Base-by-base conservation (phyloP, 164 flowering plant genomes). In the Stephania yunnanensis region DNA sequence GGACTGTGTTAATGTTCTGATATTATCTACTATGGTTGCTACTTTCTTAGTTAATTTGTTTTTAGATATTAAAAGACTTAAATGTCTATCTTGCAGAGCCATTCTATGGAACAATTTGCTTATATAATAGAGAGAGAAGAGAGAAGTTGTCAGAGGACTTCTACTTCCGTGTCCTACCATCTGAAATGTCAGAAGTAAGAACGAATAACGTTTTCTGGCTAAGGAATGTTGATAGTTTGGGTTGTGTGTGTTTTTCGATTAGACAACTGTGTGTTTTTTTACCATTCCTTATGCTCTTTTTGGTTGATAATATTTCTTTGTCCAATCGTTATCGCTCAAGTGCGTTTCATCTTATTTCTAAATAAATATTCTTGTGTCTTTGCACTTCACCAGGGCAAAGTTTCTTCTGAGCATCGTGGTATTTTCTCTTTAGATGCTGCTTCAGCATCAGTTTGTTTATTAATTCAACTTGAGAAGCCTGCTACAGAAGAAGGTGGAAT, bases 401-500 rank as follows among this genome's bases (percentile, higher is more conserved):
- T 74, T 75, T 84, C 88, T 50, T 73, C 64, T 74, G 92, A 89
- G 77, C 80, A 80, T 73, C 93, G 87, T 64, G 93, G 91, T 75
- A 81, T 88, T 67, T 95, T 95, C 80, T 89, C 90, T 79, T 80
- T 93, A 72, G 98, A 95, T 85, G 91, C 96, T 75, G 97, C 97
- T 78, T 95, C 99, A 78, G 86, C 99, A 82, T 90, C 99, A 72
- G 82, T 93, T 73, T 93, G 97, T 84, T 75, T 95, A 78, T 85
- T 95, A 76, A 86, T 95, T 73, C 98, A 95, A 82, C 81, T 95
- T 58, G 99, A 95, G 82, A 95, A 89, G 85, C 88, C 94, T 76
- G 96, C 95, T 70, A 89, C 98, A 50, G 99, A 95, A 85, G 98
- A 95, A 80, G 91, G 95, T 1, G 99, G 99, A 46, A 91, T 93